Evolutionary conservation across 1,139 yeast species (phyloP).

Genomic region (Geotrichum citri-aurantii): DNA sequence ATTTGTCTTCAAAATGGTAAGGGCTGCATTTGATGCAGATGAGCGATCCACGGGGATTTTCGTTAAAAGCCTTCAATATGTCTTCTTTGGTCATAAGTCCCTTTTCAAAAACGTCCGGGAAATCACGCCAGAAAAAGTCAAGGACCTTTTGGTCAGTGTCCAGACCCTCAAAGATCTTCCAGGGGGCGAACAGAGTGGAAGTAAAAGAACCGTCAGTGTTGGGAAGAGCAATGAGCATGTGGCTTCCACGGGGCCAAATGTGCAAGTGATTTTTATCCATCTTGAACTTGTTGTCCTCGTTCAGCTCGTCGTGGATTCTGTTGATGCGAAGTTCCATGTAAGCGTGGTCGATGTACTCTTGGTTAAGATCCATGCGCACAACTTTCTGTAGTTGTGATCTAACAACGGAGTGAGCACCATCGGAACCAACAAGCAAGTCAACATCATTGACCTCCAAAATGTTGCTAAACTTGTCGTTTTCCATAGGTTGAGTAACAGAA

Average conservation of each 20-base stretch:
- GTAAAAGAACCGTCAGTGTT: slow-evolving; percentile 84
- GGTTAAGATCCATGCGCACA: slow-evolving; percentile 61
- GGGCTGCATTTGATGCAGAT: slow-evolving; percentile 58
- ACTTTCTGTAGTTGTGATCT: slow-evolving; percentile 63
- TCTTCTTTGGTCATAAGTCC: slow-evolving; percentile 55
- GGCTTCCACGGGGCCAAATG: slow-evolving; percentile 86
- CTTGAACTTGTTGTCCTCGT: slow-evolving; percentile 37
- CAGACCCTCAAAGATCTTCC: slow-evolving; percentile 57
- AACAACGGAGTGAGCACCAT: slow-evolving; percentile 77
- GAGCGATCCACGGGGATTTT: slow-evolving; percentile 70
- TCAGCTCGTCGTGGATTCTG: slow-evolving; percentile 30
- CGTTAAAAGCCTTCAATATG: slow-evolving; percentile 47
- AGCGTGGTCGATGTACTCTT: slow-evolving; percentile 78
- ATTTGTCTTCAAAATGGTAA: slow-evolving; percentile 60
- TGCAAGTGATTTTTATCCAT: slow-evolving; percentile 77
- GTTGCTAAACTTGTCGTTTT: slow-evolving; percentile 11
- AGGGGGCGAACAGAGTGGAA: slow-evolving; percentile 82
- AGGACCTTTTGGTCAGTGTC: slow-evolving; percentile 41
- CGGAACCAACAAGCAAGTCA: slow-evolving; percentile 74
- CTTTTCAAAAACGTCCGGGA: slow-evolving; percentile 62
- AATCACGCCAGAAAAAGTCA: slow-evolving; percentile 53
- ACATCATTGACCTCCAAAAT: slow-evolving; percentile 31
- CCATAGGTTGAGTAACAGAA: slow-evolving; percentile 14
- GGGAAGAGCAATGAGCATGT: slow-evolving; percentile 86
- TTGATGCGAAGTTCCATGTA: slow-evolving; percentile 78